Percentiles rank a stretch among this genome's conserved stretches.
These are phyloP conservation scores for Lodderomyces margitis DNA, from an alignment of 1,139 yeast genomes.

Conservation along the genomic window DNA sequence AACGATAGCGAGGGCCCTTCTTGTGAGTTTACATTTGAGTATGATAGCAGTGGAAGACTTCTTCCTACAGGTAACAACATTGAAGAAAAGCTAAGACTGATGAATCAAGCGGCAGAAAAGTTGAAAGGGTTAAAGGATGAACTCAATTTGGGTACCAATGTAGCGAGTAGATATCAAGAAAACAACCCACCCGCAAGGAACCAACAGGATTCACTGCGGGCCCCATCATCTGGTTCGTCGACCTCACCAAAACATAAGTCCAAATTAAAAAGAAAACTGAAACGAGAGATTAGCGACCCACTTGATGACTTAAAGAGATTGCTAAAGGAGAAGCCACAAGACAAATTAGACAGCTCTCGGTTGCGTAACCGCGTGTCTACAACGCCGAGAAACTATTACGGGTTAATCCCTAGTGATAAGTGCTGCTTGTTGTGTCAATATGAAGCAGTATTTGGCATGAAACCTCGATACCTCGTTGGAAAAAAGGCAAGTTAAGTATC, in stretches of 20 bases:
- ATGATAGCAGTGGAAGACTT: slow-evolving; percentile 42
- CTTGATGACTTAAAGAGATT: slow-evolving; percentile 7
- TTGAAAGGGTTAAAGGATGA: neutral
- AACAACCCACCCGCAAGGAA: neutral
- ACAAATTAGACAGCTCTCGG: neutral
- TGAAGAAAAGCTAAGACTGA: slow-evolving; percentile 6
- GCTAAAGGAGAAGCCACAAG: slow-evolving; percentile 2
- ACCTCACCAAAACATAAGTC: slow-evolving; percentile 14
- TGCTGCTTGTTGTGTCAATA: slow-evolving; percentile 62
- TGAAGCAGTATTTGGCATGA: slow-evolving; percentile 36
- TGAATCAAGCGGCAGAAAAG: slow-evolving; percentile 15
- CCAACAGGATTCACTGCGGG: neutral
- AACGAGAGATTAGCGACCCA: slow-evolving; percentile 15
- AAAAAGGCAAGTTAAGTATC: neutral
- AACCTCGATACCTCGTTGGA: slow-evolving; percentile 7
- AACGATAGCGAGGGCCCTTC: slow-evolving; percentile 31
- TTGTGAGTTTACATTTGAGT: slow-evolving; percentile 46
- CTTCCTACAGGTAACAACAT: slow-evolving; percentile 43
- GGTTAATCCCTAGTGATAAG: slow-evolving; percentile 15
- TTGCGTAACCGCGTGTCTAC: slow-evolving; percentile 6
- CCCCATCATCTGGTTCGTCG: neutral
- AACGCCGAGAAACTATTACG: slow-evolving; percentile 12
- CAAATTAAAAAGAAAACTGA: slow-evolving; percentile 21
- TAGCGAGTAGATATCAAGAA: neutral
- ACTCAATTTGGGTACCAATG: neutral